Percentiles rank a stretch among this genome's conserved stretches.
Evolutionary conservation across 1,284 basidiomycete genomes (phyloP).

Genomic region (Cutaneotrichosporon sp.): DNA sequence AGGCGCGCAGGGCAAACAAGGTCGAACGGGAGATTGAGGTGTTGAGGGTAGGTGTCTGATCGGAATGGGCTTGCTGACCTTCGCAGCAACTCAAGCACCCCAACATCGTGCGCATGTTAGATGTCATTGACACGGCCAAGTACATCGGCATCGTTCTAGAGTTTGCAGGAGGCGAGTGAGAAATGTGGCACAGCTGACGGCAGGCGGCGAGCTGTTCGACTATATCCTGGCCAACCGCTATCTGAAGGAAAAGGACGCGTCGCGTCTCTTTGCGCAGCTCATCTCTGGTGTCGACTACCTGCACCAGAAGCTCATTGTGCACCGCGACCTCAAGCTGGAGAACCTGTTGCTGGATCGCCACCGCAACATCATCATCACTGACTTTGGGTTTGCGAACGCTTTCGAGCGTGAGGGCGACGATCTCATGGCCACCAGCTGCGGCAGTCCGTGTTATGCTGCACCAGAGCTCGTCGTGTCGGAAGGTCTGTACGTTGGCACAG

Average conservation of each 20-base stretch:
- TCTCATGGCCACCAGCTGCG: conserved; percentile 98
- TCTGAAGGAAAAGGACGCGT: conserved; percentile 90
- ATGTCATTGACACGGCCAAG: conserved; percentile 99
- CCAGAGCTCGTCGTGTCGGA: conserved; percentile 99
- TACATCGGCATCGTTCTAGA: conserved; percentile 99
- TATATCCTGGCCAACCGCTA: conserved; percentile 98
- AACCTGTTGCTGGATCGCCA: conserved; percentile 95
- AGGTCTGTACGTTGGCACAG: conserved; percentile 95
- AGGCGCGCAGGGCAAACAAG: conserved; percentile 78
- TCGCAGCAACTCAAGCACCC: conserved; percentile 86
- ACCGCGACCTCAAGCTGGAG: conserved; percentile 98
- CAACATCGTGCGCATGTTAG: conserved; percentile 96
- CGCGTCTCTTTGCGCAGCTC: conserved; percentile 95
- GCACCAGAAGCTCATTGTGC: conserved; percentile 98
- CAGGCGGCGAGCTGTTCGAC: conserved; percentile 96
- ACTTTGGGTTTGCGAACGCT: conserved; percentile 98
- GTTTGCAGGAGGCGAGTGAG: conserved; percentile 71
- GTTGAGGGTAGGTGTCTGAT: conserved; percentile 68
- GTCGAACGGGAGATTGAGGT: conserved; percentile 98
- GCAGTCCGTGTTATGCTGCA: conserved; percentile 96
- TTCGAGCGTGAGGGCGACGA: conserved; percentile 90
- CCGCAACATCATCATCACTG: conserved; percentile 98
- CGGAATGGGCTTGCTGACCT: background rate
- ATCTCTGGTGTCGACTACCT: conserved; percentile 99
- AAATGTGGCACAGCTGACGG: background rate